A percentile compares a stretch with the other conserved stretches of the same genome.
Conservation (phyloP, 2,329 filamentous ascomycete genomes). For the Alternaria burnsii region DNA sequence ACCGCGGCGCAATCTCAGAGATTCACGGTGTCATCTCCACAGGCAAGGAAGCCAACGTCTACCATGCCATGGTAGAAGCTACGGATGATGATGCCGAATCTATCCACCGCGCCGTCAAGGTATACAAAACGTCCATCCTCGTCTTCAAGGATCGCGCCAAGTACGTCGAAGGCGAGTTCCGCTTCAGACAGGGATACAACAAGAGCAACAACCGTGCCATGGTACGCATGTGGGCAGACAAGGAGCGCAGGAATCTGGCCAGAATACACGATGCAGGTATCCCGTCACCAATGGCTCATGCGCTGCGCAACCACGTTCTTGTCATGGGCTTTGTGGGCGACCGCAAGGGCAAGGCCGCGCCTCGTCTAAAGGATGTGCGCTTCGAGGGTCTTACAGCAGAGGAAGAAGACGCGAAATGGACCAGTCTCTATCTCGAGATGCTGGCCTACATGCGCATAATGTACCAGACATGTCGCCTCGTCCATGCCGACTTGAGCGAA, state of each 20-base stretch:
- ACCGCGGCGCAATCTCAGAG: constrained; percentile 85
- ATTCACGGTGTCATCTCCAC: constrained; percentile 96
- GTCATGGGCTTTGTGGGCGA: constrained; percentile 95
- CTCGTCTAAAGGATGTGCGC: constrained; percentile 85
- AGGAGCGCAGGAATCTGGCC: constrained; percentile 93
- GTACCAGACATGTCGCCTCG: constrained; percentile 90
- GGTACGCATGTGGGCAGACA: constrained; percentile 99
- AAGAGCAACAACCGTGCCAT: constrained; percentile 95
- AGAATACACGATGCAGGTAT: constrained; percentile 85
- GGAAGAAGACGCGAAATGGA: constrained; percentile 73
- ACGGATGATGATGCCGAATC: constrained; percentile 44
- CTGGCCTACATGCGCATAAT: constrained; percentile 89
- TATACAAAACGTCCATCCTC: constrained; percentile 98
- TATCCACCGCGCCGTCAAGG: constrained; percentile 88
- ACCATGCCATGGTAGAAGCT: constrained; percentile 78
- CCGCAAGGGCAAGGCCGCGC: constrained; percentile 85
- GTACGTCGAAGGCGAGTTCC: constrained; percentile 93
- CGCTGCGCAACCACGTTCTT: constrained; percentile 90
- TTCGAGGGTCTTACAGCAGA: constrained; percentile 70
- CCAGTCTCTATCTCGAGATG: constrained; percentile 80
- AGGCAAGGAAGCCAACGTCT: constrained; percentile 98
- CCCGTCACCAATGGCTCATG: constrained; percentile 87
- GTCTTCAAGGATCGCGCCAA: constrained; percentile 98
- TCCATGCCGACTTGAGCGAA: constrained; percentile 96
- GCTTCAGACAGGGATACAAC: constrained; percentile 89